Conservation (phyloP, 2,329 filamentous ascomycete genomes). For the Aspergillus sergii region DNA sequence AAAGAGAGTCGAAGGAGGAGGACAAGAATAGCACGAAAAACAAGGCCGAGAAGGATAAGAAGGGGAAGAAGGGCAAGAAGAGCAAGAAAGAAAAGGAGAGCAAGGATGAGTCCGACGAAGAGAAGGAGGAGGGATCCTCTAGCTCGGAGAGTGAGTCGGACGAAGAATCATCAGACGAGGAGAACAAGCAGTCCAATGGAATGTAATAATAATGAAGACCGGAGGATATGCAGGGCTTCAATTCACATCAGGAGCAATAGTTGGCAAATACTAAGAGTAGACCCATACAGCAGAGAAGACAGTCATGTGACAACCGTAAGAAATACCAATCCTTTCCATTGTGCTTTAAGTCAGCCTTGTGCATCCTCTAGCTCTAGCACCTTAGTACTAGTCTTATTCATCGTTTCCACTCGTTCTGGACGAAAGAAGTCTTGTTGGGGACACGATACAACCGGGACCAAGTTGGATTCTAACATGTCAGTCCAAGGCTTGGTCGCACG, state of each 20-base stretch:
- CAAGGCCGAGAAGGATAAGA: background rate
- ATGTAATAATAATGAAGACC: background rate
- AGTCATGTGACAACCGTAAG: background rate
- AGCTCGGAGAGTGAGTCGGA: background rate
- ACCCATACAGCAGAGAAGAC: background rate
- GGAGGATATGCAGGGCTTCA: background rate
- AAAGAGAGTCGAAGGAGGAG: background rate
- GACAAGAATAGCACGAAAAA: background rate
- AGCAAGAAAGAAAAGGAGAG: background rate
- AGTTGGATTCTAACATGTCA: background rate
- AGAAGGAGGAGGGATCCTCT: background rate
- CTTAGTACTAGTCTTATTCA: too few relatives aligned
- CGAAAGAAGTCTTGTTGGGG: too few relatives aligned
- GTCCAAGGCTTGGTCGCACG: background rate
- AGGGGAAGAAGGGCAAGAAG: background rate
- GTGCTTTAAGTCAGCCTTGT: background rate
- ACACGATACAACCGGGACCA: background rate
- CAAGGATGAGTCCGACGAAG: background rate
- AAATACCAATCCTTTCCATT: background rate
- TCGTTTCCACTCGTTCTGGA: too few relatives aligned
- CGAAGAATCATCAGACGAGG: constrained; percentile 1
- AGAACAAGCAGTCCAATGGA: background rate
- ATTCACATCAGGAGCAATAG: background rate
- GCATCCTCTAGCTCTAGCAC: background rate
- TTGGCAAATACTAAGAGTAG: background rate